Base-by-base conservation (phyloP, 169 alveolate genomes). In the Cryptosporidium parvum region DNA sequence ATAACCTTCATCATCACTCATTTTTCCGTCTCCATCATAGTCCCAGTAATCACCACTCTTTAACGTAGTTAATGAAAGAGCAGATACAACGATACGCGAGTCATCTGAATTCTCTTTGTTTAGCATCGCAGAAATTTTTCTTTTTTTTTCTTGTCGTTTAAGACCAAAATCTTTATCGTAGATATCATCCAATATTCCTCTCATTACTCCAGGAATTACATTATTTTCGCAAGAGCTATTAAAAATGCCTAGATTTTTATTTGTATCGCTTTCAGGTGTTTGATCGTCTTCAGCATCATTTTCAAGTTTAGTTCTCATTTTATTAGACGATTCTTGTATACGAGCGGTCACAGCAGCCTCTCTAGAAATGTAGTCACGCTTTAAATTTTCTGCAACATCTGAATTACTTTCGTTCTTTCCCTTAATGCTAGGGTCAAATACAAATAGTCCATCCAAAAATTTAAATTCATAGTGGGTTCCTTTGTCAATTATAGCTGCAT, bases 1-100 rank as follows among this genome's bases (percentile, higher is more conserved):
- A 48, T 80, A 80, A 18, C 70, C 89, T 3, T 80, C 89, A 42
- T 80, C 87, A 23, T 80, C 89, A 18, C 89, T 80, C 89, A 80
- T 80, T 65, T 80, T 59, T 3, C 89, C 89, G 45, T 80, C 89
- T 35, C 75, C 75, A 29, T 80, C 89, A 67, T 80, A 80, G 51
- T 80, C 89, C 89, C 89, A 80, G 23, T 80, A 69, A 26, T 80
- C 68, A 21, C 56, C 23, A 14, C 58, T 42, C 16, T 80, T 80
- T 23, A 80, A 33, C 12, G 80, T 80, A 29, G 89, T 80, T 65
- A 80, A 65, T 7, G 89, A 80, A 62, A 80, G 89, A 10, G 89
- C 89, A 42, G 89, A 80, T 2, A 26, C 89, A n/a, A 80, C 68
- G 45, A 80, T 39, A 12, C 68, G 61, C 1, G 75, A 45, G 29